Conservation (phyloP, 2,329 filamentous ascomycete genomes). For the Colletotrichum simmondsii region DNA sequence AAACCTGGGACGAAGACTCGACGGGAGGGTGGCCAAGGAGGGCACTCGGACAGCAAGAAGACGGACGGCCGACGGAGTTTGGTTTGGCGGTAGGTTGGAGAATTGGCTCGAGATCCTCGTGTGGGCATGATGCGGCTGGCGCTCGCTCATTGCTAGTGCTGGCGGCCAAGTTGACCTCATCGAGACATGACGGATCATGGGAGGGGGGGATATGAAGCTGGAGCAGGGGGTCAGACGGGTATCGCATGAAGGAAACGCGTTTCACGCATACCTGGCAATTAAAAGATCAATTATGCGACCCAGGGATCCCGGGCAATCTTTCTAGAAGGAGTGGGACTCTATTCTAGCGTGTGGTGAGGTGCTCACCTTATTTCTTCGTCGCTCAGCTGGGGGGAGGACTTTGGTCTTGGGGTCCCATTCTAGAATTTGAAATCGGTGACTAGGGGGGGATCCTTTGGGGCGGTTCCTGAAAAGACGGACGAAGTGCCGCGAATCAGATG, state of each 20-base stretch:
- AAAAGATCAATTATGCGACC: constrained; percentile 59
- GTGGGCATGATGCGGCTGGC: not conserved
- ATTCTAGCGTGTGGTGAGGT: constrained; percentile 45
- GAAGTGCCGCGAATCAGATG: constrained; percentile 20
- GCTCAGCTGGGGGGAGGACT: not conserved
- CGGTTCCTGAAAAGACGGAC: not conserved
- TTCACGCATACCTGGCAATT: constrained; percentile 59
- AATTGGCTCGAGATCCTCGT: not conserved
- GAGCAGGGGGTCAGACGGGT: constrained; percentile 39
- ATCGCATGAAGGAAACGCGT: constrained; percentile 58
- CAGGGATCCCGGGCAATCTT: constrained; percentile 41
- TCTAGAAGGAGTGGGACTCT: constrained; percentile 48
- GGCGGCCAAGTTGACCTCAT: constrained; percentile 19
- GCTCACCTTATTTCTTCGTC: constrained; percentile 30
- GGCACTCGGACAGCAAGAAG: constrained; percentile 16
- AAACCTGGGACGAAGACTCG: constrained; percentile 20
- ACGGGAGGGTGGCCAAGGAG: constrained; percentile 11
- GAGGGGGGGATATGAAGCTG: constrained; percentile 22
- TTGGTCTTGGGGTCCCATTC: not conserved
- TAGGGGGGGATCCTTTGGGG: not conserved
- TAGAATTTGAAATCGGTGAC: constrained; percentile 5
- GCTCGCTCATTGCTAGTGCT: not conserved
- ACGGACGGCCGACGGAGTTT: constrained; percentile 1
- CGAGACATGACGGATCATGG: constrained; percentile 27
- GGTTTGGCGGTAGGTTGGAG: not conserved